Evolutionary conservation across 768 basidiomycete species (phyloP).

Genomic region (Suillus decipiens): DNA sequence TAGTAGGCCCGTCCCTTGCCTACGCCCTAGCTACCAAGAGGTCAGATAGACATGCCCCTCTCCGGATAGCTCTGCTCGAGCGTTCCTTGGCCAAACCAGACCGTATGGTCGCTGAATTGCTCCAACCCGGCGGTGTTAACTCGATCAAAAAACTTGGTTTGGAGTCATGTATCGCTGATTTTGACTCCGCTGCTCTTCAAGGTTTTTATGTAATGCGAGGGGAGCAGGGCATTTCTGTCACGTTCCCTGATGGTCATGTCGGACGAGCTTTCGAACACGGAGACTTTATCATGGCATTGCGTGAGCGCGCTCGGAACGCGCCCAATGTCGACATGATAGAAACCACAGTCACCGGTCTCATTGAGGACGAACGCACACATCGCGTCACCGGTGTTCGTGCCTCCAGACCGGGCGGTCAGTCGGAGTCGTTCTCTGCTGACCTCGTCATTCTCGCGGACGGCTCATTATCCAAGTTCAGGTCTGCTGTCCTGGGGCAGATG

Average conservation of each 20-base stretch:
- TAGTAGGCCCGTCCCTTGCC: constrained; percentile 81
- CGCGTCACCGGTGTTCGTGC: constrained; percentile 25
- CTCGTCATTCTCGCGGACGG: constrained; percentile 87
- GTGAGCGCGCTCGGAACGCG: constrained; percentile 56
- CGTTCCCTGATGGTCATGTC: constrained; percentile 67
- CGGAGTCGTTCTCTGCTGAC: constrained; percentile 60
- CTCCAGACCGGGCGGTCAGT: constrained; percentile 39
- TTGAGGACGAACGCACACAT: constrained; percentile 49
- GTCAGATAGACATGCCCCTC: constrained; percentile 43
- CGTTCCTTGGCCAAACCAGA: constrained; percentile 88
- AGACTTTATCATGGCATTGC: constrained; percentile 73
- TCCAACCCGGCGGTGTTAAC: constrained; percentile 85
- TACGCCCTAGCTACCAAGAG: constrained; percentile 67
- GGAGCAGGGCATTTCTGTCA: constrained; percentile 71
- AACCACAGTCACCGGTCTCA: constrained; percentile 70
- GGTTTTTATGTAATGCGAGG: constrained; percentile 77
- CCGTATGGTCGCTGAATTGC: constrained; percentile 90
- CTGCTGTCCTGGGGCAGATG: constrained; percentile 49
- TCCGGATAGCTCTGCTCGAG: constrained; percentile 79
- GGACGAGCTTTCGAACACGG: constrained; percentile 91
- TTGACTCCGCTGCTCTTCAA: constrained; percentile 73
- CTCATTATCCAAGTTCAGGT: constrained; percentile 86
- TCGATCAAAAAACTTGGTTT: constrained; percentile 75
- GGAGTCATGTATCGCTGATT: constrained; percentile 69
- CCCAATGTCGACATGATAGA: constrained; percentile 75